phyloP scores from a whole-genome alignment of 83 land plant genomes.

The Diphasiastrum complanatum region DNA sequence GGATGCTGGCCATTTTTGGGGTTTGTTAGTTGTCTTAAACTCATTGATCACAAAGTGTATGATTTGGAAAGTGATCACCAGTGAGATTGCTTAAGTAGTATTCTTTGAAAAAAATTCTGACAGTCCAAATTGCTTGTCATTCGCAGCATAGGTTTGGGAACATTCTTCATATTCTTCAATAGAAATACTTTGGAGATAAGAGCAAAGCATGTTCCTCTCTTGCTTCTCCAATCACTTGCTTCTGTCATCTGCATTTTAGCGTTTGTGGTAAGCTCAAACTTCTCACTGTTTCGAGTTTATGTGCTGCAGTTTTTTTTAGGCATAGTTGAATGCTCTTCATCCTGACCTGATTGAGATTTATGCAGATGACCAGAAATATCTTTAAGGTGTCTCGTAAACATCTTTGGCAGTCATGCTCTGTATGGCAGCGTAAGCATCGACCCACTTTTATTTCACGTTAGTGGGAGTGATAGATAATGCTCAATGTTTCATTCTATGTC shows the following conservation, averaged over 20 bases:
- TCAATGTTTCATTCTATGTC: too few relatives aligned
- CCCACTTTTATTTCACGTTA: neutral
- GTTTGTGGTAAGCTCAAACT: slow-evolving; percentile 30
- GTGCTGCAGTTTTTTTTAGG: neutral
- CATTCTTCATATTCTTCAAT: neutral
- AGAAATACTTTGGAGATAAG: slow-evolving; percentile 5
- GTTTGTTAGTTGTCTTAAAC: too few relatives aligned
- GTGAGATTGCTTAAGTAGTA: too few relatives aligned
- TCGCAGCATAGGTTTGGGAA: slow-evolving; percentile 6
- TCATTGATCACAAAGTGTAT: too few relatives aligned
- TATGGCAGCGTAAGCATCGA: slow-evolving; percentile 37
- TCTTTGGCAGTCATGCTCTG: slow-evolving; percentile 43
- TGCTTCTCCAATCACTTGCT: slow-evolving; percentile 41
- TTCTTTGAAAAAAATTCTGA: too few relatives aligned
- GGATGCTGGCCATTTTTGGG: too few relatives aligned
- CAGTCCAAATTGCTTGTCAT: too few relatives aligned
- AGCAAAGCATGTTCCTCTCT: slow-evolving; percentile 33
- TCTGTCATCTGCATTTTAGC: slow-evolving; percentile 36
- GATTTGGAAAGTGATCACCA: too few relatives aligned
- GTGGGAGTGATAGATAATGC: too few relatives aligned
- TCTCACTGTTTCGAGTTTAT: neutral
- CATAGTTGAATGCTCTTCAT: slow-evolving; percentile 4
- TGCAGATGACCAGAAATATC: slow-evolving; percentile 38
- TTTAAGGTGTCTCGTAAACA: slow-evolving; percentile 25
- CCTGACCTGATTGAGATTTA: neutral